Percentiles rank a stretch among this genome's conserved stretches.
Evolutionary conservation across 495 filamentous ascomycete genomes (phyloP).

Genomic region (Trichoderma virens): DNA sequence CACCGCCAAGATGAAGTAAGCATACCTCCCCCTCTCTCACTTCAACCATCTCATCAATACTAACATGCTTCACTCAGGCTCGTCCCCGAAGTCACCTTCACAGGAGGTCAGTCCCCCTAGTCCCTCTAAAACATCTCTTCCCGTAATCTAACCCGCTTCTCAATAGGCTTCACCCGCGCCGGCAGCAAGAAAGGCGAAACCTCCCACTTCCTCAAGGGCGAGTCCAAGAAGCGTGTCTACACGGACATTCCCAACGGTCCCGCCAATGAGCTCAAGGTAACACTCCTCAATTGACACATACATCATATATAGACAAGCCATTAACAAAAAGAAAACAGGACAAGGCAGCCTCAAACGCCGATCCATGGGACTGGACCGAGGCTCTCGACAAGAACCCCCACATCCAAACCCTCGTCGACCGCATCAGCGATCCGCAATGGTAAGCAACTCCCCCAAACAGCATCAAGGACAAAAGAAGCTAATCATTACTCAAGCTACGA

Average conservation of each 20-base stretch:
- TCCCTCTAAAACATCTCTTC: too few relatives aligned
- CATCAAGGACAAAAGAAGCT: not conserved
- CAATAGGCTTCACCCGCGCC: not conserved
- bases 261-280: not conserved
- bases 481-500: not conserved
- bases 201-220: not conserved
- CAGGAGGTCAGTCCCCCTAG: not conserved
- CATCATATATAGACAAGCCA: not conserved
- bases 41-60: not conserved
- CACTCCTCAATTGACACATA: not conserved
- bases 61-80: not conserved
- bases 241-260: constrained; percentile 1
- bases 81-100: constrained; percentile 2
- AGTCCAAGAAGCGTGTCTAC: not conserved
- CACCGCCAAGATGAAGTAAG: constrained; percentile 6
- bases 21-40: not conserved
- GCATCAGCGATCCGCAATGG: constrained; percentile 4
- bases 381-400: not conserved
- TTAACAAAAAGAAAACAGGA: not conserved
- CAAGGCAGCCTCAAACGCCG: not conserved
- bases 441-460: not conserved
- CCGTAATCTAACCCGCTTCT: too few relatives aligned
- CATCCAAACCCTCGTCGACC: not conserved
- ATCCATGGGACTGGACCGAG: not conserved
- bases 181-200: not conserved